phyloP scores from a whole-genome alignment of 2,329 filamentous ascomycete species.

The Aureobasidium uvarum region DNA sequence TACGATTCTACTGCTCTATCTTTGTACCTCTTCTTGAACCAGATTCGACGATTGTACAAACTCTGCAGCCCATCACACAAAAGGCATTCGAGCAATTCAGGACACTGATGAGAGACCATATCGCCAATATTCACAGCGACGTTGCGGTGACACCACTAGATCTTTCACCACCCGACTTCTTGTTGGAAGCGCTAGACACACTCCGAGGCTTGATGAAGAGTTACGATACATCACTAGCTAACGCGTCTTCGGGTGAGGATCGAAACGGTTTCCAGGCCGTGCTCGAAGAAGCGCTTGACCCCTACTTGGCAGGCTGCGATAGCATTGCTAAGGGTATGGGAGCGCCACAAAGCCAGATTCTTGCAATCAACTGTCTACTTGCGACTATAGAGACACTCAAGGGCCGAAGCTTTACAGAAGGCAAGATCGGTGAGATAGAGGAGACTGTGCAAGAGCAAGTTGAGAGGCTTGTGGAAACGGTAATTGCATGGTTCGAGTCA shows the following conservation, averaged over 20 bases:
- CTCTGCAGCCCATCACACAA: slow-evolving; percentile 66
- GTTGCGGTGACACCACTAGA: slow-evolving; percentile 68
- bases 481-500: slow-evolving; percentile 66
- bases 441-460: slow-evolving; percentile 35
- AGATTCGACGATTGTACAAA: slow-evolving; percentile 66
- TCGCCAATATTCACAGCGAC: slow-evolving; percentile 70
- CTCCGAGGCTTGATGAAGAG: slow-evolving; percentile 78
- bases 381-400: slow-evolving; percentile 57
- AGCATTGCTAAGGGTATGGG: slow-evolving; percentile 63
- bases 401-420: slow-evolving; percentile 62
- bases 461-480: slow-evolving; percentile 55
- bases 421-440: slow-evolving; percentile 44
- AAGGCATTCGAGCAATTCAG: slow-evolving; percentile 82
- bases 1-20: slow-evolving; percentile 84
- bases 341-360: slow-evolving; percentile 61
- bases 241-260: slow-evolving; percentile 55
- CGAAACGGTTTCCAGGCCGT: slow-evolving; percentile 63
- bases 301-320: slow-evolving; percentile 74
- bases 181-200: slow-evolving; percentile 75
- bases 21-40: slow-evolving; percentile 75
- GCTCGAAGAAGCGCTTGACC: slow-evolving; percentile 76
- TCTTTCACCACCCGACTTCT: slow-evolving; percentile 73
- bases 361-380: slow-evolving; percentile 69
- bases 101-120: slow-evolving; percentile 74
- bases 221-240: slow-evolving; percentile 75